phyloP scores from a whole-genome alignment of 768 basidiomycete genomes.

The Boletus vermiculosoides region DNA sequence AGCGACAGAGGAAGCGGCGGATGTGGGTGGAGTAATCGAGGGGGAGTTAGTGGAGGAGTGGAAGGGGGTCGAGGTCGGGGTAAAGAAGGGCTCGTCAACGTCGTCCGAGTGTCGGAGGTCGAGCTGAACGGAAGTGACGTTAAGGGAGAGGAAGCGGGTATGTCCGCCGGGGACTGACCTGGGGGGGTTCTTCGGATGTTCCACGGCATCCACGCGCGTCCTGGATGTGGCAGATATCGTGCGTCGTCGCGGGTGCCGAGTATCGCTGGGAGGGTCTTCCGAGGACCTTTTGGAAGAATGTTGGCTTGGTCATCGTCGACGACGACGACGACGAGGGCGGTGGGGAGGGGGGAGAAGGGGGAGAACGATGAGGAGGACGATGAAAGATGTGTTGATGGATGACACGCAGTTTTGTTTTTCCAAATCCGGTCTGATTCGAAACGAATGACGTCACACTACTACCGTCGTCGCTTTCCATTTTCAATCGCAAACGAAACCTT shows the following conservation, averaged over 20 bases:
- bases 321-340: constrained; percentile 1
- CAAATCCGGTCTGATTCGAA: constrained; percentile 22
- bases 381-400: constrained; percentile 5
- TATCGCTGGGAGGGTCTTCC: constrained; percentile 67
- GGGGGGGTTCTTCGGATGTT: constrained; percentile 10
- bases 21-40: constrained; percentile 23
- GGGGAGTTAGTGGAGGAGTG: constrained; percentile 20
- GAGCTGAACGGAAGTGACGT: constrained; percentile 13
- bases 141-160: constrained; percentile 3
- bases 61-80: constrained; percentile 20
- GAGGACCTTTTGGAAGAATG: constrained; percentile 58
- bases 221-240: constrained; percentile 5
- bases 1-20: constrained; percentile 31
- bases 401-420: constrained; percentile 23
- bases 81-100: constrained; percentile 54
- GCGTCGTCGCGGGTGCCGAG: constrained; percentile 24
- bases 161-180: constrained; percentile 18
- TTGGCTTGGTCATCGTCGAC: constrained; percentile 50
- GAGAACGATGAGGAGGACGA: not conserved
- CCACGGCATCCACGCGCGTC: constrained; percentile 6
- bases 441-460: constrained; percentile 20
- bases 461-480: constrained; percentile 11
- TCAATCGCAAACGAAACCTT: constrained; percentile 48
- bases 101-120: constrained; percentile 24
- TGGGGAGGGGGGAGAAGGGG: not conserved